Evolutionary conservation across 805 yeast genomes (phyloP), one percentile per base, ranked within the genome.

Genomic region (Phaffomyces antillensis): DNA sequence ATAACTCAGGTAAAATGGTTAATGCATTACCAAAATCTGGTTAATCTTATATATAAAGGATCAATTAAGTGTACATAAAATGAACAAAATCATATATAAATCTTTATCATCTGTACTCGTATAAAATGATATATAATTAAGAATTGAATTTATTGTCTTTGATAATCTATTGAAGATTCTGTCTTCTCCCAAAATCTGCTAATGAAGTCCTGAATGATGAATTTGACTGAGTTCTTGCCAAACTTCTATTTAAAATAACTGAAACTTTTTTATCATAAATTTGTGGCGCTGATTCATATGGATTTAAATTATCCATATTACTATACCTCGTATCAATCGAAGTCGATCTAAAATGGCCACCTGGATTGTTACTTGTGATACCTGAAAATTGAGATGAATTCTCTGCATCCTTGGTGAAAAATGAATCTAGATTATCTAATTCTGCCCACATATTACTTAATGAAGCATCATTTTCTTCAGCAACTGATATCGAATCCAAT

Each of bases 371-470:
- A 15, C 59, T 59, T 7, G 53, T 49, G 24, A 46, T 51, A 5
- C 51, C 52, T 15, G 59, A 55, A 40, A 48, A 55, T 34, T 52
- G 56, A 8, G 61, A 52, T 45, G 57, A 28, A 10, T 47, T 47
- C 32, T 58, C 62, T 1, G 70, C 62, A 36, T 79, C 84, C 46
- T 81, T 84, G 0, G 95, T 85, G 64, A 89, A 89, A 58, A 89
- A 89, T 10, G 91, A 83, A 58, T 89, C 96, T 53, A 89, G 71
- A 53, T 87, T 89, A 56, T 89, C 96, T 51, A 89, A 69, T 12
- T 93, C 93, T 2, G 95, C 95, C 82, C 95, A 84, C 86, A 89
- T 87, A 57, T 88, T 84, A 56, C 90, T 85, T 54, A 89, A 70
- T 0, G 95, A 83, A 0, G 84, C 86, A 46, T 83, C 88, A 32